Evolutionary conservation across 768 basidiomycete genomes (phyloP).

Genomic region (Trametes cingulata): DNA sequence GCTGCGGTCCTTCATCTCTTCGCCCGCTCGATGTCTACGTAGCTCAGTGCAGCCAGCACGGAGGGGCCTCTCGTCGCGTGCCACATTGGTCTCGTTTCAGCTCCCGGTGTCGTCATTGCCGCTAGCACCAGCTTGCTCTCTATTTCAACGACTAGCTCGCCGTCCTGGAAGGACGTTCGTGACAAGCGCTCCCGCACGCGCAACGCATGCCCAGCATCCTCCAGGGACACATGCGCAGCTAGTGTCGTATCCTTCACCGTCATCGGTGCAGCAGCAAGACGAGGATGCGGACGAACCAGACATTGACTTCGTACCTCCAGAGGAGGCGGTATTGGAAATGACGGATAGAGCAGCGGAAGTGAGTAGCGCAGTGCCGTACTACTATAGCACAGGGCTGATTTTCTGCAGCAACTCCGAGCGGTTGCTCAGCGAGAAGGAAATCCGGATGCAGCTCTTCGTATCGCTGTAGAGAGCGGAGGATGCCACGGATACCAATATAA

Average conservation of each 20-base stretch:
- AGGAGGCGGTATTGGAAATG: slow-evolving; percentile 56
- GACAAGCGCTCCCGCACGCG: slow-evolving; percentile 9
- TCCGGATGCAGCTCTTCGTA: slow-evolving; percentile 66
- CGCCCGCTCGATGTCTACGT: slow-evolving; percentile 8
- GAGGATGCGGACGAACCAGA: slow-evolving; percentile 65
- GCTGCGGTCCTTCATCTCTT: slow-evolving; percentile 1
- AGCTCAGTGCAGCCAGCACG: not conserved
- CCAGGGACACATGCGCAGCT: slow-evolving; percentile 43
- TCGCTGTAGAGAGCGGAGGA: slow-evolving; percentile 90
- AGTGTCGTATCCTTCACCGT: slow-evolving; percentile 48
- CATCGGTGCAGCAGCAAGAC: slow-evolving; percentile 35
- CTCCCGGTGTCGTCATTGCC: not conserved
- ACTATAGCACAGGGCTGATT: not conserved
- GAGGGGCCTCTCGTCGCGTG: not conserved
- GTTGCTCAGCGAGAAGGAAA: slow-evolving; percentile 70
- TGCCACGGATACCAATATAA: slow-evolving; percentile 99
- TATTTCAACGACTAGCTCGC: not conserved
- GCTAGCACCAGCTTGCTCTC: not conserved
- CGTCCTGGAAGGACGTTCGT: slow-evolving; percentile 13
- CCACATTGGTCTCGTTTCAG: not conserved
- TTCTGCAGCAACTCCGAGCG: slow-evolving; percentile 68
- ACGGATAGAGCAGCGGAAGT: slow-evolving; percentile 81
- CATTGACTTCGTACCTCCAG: slow-evolving; percentile 54
- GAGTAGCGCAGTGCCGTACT: slow-evolving; percentile 19
- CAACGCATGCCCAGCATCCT: slow-evolving; percentile 45